A percentile compares a stretch with the other conserved stretches of the same genome.
phyloP scores from a whole-genome alignment of 306 rosid species.

The Prunus davidiana region DNA sequence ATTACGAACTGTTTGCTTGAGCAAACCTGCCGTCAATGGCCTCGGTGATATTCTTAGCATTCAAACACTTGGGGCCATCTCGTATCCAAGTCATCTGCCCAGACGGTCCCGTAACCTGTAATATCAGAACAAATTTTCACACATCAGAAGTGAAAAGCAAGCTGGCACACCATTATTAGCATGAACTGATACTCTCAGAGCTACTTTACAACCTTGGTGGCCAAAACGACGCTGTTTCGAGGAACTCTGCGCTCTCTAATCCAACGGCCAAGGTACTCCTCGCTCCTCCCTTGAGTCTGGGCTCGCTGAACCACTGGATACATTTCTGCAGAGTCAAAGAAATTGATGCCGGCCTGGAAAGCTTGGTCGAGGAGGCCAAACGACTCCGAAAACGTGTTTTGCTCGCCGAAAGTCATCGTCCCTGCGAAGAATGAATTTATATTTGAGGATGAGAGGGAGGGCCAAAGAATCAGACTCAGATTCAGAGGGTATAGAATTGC shows the following conservation, averaged over 20 bases:
- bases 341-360: slow-evolving; percentile 65
- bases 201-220: slow-evolving; percentile 63
- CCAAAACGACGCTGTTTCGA: slow-evolving; percentile 56
- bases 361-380: slow-evolving; percentile 72
- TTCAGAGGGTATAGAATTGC: not conserved
- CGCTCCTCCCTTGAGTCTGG: slow-evolving; percentile 73
- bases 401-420: slow-evolving; percentile 94
- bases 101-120: slow-evolving; percentile 89
- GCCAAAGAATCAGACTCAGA: not conserved
- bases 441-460: too few species aligned
- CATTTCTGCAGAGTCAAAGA: slow-evolving; percentile 96
- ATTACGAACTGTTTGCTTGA: not conserved
- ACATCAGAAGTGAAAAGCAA: not conserved
- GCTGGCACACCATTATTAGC: not conserved
- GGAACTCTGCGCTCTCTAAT: slow-evolving; percentile 49
- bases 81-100: slow-evolving; percentile 95
- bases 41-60: slow-evolving; percentile 55
- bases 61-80: slow-evolving; percentile 77
- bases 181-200: not conserved
- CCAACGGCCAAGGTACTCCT: slow-evolving; percentile 87
- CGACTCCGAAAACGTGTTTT: slow-evolving; percentile 56
- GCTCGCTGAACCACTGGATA: slow-evolving; percentile 90
- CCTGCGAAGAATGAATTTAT: slow-evolving; percentile 33
- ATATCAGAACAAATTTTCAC: not conserved
- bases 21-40: slow-evolving; percentile 77